Percentiles rank a stretch among this genome's conserved stretches.
phyloP scores from a whole-genome alignment of 257 asterid species.

The Ilex aquifolium region DNA sequence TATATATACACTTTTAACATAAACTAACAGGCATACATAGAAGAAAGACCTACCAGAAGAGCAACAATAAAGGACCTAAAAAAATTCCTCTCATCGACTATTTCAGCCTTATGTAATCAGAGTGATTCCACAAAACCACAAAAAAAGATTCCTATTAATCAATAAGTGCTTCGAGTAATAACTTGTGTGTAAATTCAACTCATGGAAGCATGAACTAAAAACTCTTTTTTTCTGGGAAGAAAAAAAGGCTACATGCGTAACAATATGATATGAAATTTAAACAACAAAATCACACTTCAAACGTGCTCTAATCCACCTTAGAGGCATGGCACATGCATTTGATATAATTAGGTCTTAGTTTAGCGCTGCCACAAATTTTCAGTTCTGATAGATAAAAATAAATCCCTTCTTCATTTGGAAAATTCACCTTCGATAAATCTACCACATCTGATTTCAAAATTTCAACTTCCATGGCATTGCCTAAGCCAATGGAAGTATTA shows the following conservation, averaged over 20 bases:
- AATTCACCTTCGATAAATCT: conserved; percentile 24
- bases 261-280: too few species aligned
- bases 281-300: too few species aligned
- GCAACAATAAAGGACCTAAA: neutral
- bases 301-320: too few species aligned
- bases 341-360: too few species aligned
- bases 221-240: too few species aligned
- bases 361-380: too few species aligned
- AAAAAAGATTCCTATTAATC: neutral
- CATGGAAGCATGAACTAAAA: too few species aligned
- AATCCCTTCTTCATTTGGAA: conserved; percentile 4
- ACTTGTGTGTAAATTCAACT: neutral
- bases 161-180: neutral
- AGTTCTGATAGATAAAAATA: too few species aligned
- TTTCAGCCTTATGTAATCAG: neutral
- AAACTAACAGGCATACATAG: neutral
- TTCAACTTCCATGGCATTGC: conserved; percentile 14
- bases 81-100: neutral
- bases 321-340: neutral
- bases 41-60: neutral
- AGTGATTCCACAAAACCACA: neutral
- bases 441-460: conserved; percentile 17
- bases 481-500: conserved; percentile 12
- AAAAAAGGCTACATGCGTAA: too few species aligned
- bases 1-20: neutral